Conservation (phyloP, 73 alveolate genomes). For the Paramecium tetraurelia region DNA sequence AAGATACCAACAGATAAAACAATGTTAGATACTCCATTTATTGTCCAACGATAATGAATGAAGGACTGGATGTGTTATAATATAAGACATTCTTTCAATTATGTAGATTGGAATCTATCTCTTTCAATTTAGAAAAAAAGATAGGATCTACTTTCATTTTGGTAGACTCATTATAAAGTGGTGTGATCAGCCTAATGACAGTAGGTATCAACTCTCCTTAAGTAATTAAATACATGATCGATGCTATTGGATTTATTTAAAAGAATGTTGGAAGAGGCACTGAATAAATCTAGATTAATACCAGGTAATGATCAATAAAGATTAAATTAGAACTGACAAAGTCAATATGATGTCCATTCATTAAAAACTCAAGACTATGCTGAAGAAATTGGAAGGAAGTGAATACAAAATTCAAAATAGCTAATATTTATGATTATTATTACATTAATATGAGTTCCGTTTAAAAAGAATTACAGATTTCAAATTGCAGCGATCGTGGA, state of each 20-base stretch:
- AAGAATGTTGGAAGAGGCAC: constrained; percentile 37
- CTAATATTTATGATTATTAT: constrained; percentile 29
- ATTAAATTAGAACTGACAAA: constrained; percentile 1
- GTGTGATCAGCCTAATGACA: constrained; percentile 81
- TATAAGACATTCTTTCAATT: constrained; percentile 87
- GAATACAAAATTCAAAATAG: constrained; percentile 2
- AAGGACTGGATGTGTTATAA: constrained; percentile 78
- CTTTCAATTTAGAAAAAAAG: constrained; percentile 84
- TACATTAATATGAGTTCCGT: constrained; percentile 7
- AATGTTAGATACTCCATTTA: constrained; percentile 66
- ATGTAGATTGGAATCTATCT: constrained; percentile 88
- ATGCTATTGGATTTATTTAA: background rate
- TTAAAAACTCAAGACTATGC: constrained; percentile 13
- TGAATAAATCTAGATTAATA: background rate
- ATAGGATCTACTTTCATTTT: constrained; percentile 80
- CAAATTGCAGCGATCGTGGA: background rate
- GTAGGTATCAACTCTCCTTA: constrained; percentile 69
- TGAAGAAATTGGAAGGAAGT: background rate
- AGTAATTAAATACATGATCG: constrained; percentile 13
- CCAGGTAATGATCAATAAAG: background rate
- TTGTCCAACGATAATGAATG: constrained; percentile 79
- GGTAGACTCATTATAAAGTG: constrained; percentile 82
- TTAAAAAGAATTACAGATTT: background rate
- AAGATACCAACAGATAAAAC: constrained; percentile 18
- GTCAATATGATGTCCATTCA: constrained; percentile 42